Evolutionary conservation across 1,139 yeast genomes (phyloP).

Genomic region (Suhomyces bokatorum): DNA sequence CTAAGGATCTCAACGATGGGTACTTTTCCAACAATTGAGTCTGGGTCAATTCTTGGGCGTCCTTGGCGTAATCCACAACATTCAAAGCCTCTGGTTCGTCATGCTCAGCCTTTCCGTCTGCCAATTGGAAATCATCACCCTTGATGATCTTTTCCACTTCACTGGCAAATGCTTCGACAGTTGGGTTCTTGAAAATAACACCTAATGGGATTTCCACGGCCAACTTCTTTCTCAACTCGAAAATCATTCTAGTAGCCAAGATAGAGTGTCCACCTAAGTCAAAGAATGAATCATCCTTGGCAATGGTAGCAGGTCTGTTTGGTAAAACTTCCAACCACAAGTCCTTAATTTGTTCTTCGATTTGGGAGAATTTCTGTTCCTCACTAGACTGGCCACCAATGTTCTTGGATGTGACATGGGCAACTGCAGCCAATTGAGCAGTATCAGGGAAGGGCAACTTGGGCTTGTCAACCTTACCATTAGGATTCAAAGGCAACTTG

Average conservation of each 20-base stretch:
- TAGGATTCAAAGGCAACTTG: constrained; percentile 90
- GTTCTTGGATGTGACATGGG: constrained; percentile 34
- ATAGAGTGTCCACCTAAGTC: constrained; percentile 98
- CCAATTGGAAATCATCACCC: constrained; percentile 47
- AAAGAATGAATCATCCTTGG: constrained; percentile 85
- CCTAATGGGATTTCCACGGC: constrained; percentile 86
- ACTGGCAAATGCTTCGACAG: constrained; percentile 73
- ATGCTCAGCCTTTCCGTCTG: constrained; percentile 31
- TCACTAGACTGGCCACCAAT: constrained; percentile 41
- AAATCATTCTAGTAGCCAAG: constrained; percentile 94
- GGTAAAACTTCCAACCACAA: constrained; percentile 88
- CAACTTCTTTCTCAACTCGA: constrained; percentile 77
- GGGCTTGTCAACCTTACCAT: constrained; percentile 98
- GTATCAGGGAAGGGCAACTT: constrained; percentile 93
- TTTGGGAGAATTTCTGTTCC: constrained; percentile 52
- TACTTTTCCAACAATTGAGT: constrained; percentile 44
- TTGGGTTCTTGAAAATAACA: constrained; percentile 84
- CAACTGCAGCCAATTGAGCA: constrained; percentile 74
- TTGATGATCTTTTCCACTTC: constrained; percentile 61
- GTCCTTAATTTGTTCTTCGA: constrained; percentile 70
- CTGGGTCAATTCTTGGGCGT: constrained; percentile 61
- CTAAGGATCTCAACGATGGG: constrained; percentile 31
- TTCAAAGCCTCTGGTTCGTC: constrained; percentile 19
- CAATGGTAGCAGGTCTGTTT: constrained; percentile 73
- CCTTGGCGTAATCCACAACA: constrained; percentile 63